phyloP scores from a whole-genome alignment of 2,329 filamentous ascomycete species.

The Aspergillus flavus region DNA sequence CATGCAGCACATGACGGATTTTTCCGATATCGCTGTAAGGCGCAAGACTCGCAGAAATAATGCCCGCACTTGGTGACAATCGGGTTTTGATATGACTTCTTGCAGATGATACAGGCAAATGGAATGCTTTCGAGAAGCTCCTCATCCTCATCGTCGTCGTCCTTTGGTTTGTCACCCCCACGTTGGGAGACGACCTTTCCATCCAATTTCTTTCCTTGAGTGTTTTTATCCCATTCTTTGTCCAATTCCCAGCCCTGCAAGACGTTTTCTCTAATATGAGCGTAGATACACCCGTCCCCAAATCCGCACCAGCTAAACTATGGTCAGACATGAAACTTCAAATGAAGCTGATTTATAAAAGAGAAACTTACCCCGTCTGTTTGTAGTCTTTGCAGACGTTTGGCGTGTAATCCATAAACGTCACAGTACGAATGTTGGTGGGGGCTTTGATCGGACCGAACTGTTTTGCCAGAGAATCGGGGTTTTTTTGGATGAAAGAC shows the following conservation, averaged over 20 bases:
- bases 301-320: conserved; percentile 41
- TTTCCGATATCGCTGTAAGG: conserved; percentile 81
- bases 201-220: conserved; percentile 56
- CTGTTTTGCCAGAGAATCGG: conserved; percentile 67
- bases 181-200: conserved; percentile 54
- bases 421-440: conserved; percentile 87
- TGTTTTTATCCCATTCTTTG: conserved; percentile 85
- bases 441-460: conserved; percentile 85
- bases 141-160: conserved; percentile 64
- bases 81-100: conserved; percentile 74
- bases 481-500: conserved; percentile 78
- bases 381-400: conserved; percentile 97
- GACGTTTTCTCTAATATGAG: conserved; percentile 65
- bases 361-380: conserved; percentile 64
- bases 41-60: conserved; percentile 93
- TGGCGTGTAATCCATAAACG: conserved; percentile 84
- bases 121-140: conserved; percentile 80
- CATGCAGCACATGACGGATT: conserved; percentile 87
- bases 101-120: conserved; percentile 87
- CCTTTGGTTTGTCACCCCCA: conserved; percentile 42
- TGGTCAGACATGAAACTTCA: background rate
- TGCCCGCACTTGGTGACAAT: conserved; percentile 90
- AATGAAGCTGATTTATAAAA: background rate
- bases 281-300: conserved; percentile 76
- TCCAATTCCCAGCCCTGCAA: conserved; percentile 96